Base-by-base conservation (phyloP, 306 rosid species). In the Citrullus amarus region DNA sequence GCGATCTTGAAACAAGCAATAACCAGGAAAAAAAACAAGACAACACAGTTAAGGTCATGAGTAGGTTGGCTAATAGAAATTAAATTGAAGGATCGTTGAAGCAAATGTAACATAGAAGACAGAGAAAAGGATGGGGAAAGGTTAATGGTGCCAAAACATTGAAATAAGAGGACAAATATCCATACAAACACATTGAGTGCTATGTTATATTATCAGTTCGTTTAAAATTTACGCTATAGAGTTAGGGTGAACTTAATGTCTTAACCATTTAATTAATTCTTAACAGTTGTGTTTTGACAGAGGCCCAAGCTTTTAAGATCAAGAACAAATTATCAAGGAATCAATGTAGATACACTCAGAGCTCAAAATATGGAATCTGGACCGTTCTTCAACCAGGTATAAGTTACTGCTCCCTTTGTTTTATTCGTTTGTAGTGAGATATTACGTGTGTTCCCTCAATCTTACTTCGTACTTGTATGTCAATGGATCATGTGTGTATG, bases 311-410 rank as follows among this genome's bases (percentile, higher is more conserved):
- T 90, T 72, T 80, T 93, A 79, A 93, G 98, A 88, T 89, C 98
- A 28, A 81, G 65, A 39, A 58, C 83, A 76, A 93, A 93, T 80
- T 93, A 88, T 77, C 98, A 92, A 81, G 98, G 93, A 38, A 93
- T 93, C 85, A 93, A 87, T 88, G 84, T 65, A 5, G 97, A 93
- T 68, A 88, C 89, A 18, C 94, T 92, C 74, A 88, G 98, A 79
- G 97, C 98, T 70, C 97, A 93, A 84, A 93, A 93, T 77, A 88
- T 92, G 97, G 98, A 93, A 80, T 90, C 98, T 34, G 36, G 90
- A 88, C 98, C 98, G 50, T 90, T 92, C 85, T 93, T 93, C 79
- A 93, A 93, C 86, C 97, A 93, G 97, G 98, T 86, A 83, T 44
- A n/a, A 8, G 73, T 25, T 44, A 75, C 53, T 11, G 38, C 39